Evolutionary conservation across 2,329 filamentous ascomycete species (phyloP), one percentile per base, ranked within the genome.

Genomic region (Colletotrichum shisoi): DNA sequence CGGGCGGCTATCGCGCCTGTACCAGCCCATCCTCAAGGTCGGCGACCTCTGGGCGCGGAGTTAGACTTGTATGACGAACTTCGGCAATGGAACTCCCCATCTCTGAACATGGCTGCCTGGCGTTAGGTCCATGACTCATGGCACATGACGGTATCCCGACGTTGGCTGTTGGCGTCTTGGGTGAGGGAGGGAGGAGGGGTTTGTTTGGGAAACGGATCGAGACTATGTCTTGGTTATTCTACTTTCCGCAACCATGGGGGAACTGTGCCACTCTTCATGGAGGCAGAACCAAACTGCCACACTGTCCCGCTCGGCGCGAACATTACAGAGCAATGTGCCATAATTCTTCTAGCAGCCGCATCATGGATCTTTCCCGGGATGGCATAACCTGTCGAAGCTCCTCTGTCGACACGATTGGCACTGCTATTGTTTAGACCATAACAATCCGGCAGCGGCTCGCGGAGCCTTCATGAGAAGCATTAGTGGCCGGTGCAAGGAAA

Each of bases 1-100:
- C 17, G n/a, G 27, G 58, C 58, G 51, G 39, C 17, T 45, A 62
- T 44, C 44, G 46, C 51, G 58, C 37, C 40, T 62, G n/a, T 24
- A 11, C 40, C 13, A n/a, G 13, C 57, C 19, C 40, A 11, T 13
- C 46, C 34, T 31, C 34, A 9, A 13, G 34, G 34, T 31, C 44
- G 3, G 45, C 34, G 40, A 42, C 46, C 42, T 42, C 13, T 17
- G 40, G 37, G 21, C 39, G 27, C 11, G 27, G n/a, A 37, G 24
- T 11, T 45, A 34, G 31, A 9, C 8, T 3, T 5, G 27, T 15
- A 13, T 39, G 19, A 39, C 40, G 42, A 15, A 34, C 19, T 27
- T 40, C 12, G 37, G 37, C 8, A 34, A 48, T 1, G 37, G 21
- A 9, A 21, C 31, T 13, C 11, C 21, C 37, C 19, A 24, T n/a